Evolutionary conservation across 345 rosid species (phyloP), one percentile per base, ranked within the genome.

Genomic region (Populus alba): DNA sequence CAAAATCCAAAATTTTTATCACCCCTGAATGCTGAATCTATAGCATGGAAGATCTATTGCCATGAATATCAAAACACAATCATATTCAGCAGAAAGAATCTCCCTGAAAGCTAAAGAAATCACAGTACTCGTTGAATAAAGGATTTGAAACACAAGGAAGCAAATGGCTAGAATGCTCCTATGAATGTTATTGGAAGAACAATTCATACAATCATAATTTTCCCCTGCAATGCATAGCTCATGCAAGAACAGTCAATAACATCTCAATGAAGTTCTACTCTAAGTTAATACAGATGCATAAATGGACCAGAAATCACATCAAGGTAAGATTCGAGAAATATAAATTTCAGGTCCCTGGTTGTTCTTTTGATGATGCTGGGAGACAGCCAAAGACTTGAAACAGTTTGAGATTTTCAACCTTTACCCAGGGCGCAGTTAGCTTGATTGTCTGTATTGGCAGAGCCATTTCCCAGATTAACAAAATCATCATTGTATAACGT

Each of bases 401-500:
- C 35, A 53, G 68, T 59, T 10, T 25, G 45, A 25, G 20, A 6
- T n/a, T n/a, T 39, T 57, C 68, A 69, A 20, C 35, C 31, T 39
- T n/a, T 51, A 47, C 45, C 29, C 23, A 8, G 27, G 7, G 59
- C 68, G 1, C 59, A 62, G 17, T 39, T 75, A 69, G 33, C 53
- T 37, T 81, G 72, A 4, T 25, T 74, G 53, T 55, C 49, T 11
- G 72, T 53, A 31, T 76, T 45, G 43, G 78, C 68, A 37, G 68
- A 45, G 71, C 49, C 57, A 18, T 75, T 79, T 59, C 73, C 79
- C 0, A 78, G 76, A 75, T 63, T 77, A 63, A 71, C 8, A 23
- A 81, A 66, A 53, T 87, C 91, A 61, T 76, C 80, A 68, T 82
- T 86, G 86, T 90, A 87, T 53, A 88, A 75, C 68, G 37, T 68